Conservation (phyloP, 2,329 filamentous ascomycete genomes). For the Neoscytalidium dimidiatum region DNA sequence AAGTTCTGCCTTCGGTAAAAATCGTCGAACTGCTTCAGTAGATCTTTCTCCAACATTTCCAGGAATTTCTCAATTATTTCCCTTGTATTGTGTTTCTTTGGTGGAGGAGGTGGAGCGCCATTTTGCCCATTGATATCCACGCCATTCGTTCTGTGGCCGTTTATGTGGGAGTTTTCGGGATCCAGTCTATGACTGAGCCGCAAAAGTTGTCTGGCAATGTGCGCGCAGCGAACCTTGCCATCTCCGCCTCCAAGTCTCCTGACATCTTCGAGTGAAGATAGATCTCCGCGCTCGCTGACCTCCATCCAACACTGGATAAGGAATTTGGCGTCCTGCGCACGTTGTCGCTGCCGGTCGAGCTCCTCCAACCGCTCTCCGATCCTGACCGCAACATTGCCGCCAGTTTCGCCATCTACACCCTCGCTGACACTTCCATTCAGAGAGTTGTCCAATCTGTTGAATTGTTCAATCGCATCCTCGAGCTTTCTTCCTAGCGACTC, state of each 20-base stretch:
- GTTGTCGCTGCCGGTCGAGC: slow-evolving; percentile 84
- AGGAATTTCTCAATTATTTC: slow-evolving; percentile 96
- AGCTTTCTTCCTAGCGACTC: slow-evolving; percentile 86
- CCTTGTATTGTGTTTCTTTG: slow-evolving; percentile 63
- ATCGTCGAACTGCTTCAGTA: slow-evolving; percentile 94
- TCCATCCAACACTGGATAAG: slow-evolving; percentile 96
- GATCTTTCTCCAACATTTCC: slow-evolving; percentile 91
- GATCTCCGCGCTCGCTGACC: slow-evolving; percentile 83
- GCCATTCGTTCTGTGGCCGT: slow-evolving; percentile 33
- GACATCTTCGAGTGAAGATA: slow-evolving; percentile 86
- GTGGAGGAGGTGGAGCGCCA: neutral
- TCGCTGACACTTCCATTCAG: slow-evolving; percentile 65
- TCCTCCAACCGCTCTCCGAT: slow-evolving; percentile 94
- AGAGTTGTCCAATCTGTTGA: slow-evolving; percentile 84
- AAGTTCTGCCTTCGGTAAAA: slow-evolving; percentile 95
- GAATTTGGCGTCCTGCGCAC: slow-evolving; percentile 91
- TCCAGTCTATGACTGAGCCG: slow-evolving; percentile 92
- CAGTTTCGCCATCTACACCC: slow-evolving; percentile 56
- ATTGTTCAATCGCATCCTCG: slow-evolving; percentile 87
- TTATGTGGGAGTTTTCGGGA: slow-evolving; percentile 59
- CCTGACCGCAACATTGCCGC: slow-evolving; percentile 88
- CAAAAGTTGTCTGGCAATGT: slow-evolving; percentile 90
- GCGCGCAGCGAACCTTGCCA: slow-evolving; percentile 89
- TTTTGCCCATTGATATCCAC: slow-evolving; percentile 54
- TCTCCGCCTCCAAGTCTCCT: slow-evolving; percentile 81